These are phyloP conservation scores for Mortierella antarctica DNA, from an alignment of 192 early-diverging fungal species.

Conservation along the genomic window DNA sequence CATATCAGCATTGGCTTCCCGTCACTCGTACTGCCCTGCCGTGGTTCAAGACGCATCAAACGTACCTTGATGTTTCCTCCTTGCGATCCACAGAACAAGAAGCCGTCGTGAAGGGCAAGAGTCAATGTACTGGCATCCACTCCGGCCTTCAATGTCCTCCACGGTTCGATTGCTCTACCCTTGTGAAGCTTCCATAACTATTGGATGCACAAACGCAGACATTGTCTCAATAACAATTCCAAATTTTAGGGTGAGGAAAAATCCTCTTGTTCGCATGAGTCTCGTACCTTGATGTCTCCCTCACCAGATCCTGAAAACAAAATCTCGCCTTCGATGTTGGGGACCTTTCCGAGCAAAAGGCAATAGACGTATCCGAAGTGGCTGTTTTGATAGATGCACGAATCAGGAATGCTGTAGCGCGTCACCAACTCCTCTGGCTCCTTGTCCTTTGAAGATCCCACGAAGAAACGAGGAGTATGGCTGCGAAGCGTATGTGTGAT, in stretches of 20 bases:
- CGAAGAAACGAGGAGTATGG: slow-evolving; percentile 31
- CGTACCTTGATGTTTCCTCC: slow-evolving; percentile 71
- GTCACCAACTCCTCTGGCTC: slow-evolving; percentile 58
- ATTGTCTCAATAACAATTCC: background rate
- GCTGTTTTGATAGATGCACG: slow-evolving; percentile 65
- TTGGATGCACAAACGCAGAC: background rate
- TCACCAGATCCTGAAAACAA: slow-evolving; percentile 75
- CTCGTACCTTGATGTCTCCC: slow-evolving; percentile 68
- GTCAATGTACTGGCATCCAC: slow-evolving; percentile 67
- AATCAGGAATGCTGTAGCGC: slow-evolving; percentile 69
- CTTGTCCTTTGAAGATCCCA: slow-evolving; percentile 11
- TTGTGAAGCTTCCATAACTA: slow-evolving; percentile 47
- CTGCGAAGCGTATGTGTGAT: slow-evolving; percentile 32
- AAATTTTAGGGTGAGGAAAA: too few relatives aligned
- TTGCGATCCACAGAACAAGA: slow-evolving; percentile 80
- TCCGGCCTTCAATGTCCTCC: slow-evolving; percentile 45
- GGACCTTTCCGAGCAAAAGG: slow-evolving; percentile 62
- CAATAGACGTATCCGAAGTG: slow-evolving; percentile 83
- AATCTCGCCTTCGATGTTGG: slow-evolving; percentile 63
- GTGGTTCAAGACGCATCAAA: background rate
- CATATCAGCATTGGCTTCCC: background rate
- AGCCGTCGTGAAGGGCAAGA: slow-evolving; percentile 73
- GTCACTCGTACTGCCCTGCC: too few relatives aligned
- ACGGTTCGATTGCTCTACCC: slow-evolving; percentile 46
- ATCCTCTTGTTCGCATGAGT: background rate